Evolutionary conservation across 108 stramenopile genomes (phyloP), one percentile per base, ranked within the genome.

Genomic region (Stephanodiscus minutulus): DNA sequence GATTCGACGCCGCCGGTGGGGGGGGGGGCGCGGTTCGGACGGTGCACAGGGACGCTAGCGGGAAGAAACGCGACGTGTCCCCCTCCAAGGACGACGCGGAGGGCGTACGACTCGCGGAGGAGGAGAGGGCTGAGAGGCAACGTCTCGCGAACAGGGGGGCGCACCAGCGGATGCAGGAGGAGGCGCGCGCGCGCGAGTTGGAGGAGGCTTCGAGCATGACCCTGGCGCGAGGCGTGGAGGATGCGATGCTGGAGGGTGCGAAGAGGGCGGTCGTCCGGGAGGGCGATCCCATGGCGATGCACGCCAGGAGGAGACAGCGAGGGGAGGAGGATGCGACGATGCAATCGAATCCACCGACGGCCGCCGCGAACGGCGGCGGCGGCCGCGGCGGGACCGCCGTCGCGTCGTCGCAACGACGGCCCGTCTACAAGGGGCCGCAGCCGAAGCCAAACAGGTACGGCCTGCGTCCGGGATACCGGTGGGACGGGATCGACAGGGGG

Each of bases 401-500:
- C 44, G 61, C 59, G 62, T 57, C 61, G 35, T 61, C 43, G 48
- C 70, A 68, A n/a, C 59, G 39, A 3, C 86, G 80, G 75, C 93
- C 92, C n/a, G 43, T 86, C 24, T 99, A 99, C 86, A 95, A 95
- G 79, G 98, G 98, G 15, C 97, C 98, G 13, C 74, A 83, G 21
- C 90, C 97, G 13, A 94, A 90, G 74, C 92, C 96, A 0, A 98
- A 98, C 74, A 91, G 98, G 31, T 97, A 90, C 74, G 86, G 85
- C 13, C 95, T 99, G 39, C 85, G 85, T 3, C 98, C 98, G 2
- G 98, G 98, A 28, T 98, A 98, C 77, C 85, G 98, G 5, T 99
- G 98, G 98, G 98, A 99, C 84, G 98, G 97, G 12, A 85, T 94
- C 27, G 97, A 97, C 76, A 84, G 98, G 28, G 91, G 97, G 11